phyloP scores from a whole-genome alignment of 2,329 filamentous ascomycete genomes.

The Penicillium olsonii region DNA sequence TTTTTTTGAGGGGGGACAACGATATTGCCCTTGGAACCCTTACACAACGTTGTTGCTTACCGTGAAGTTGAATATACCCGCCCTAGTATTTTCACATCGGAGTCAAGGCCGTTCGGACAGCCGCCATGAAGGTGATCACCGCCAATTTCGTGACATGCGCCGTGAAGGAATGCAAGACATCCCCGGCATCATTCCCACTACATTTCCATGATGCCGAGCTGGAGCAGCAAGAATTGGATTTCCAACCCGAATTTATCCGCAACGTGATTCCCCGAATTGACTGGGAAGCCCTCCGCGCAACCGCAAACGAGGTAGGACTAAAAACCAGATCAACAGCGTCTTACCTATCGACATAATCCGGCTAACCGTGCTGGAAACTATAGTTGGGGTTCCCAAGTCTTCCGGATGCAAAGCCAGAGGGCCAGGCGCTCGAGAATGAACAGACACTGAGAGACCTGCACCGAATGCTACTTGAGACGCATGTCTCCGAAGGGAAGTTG shows the following conservation, averaged over 20 bases:
- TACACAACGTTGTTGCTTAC: not conserved
- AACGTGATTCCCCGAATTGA: slow-evolving; percentile 87
- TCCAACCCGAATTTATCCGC: slow-evolving; percentile 76
- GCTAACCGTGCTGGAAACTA: not conserved
- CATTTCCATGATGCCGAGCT: slow-evolving; percentile 92
- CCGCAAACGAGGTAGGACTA: slow-evolving; percentile 63
- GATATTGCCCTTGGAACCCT: not conserved
- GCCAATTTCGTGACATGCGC: slow-evolving; percentile 97
- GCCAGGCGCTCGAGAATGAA: slow-evolving; percentile 65
- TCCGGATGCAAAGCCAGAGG: slow-evolving; percentile 64
- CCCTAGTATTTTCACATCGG: too few species aligned
- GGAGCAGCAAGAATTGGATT: slow-evolving; percentile 76
- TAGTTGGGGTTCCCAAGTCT: slow-evolving; percentile 81
- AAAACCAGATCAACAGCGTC: not conserved
- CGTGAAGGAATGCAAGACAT: slow-evolving; percentile 88
- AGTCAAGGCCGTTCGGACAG: not conserved
- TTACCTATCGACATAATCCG: not conserved
- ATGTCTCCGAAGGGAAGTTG: slow-evolving; percentile 83
- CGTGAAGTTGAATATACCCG: too few species aligned
- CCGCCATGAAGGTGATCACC: slow-evolving; percentile 85
- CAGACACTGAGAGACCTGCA: slow-evolving; percentile 77
- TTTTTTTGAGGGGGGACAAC: too few species aligned
- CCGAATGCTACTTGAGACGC: slow-evolving; percentile 80
- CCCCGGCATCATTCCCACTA: slow-evolving; percentile 77
- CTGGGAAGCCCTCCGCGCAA: slow-evolving; percentile 77